phyloP scores from a whole-genome alignment of 768 basidiomycete species.

The Suillus tomentosus region DNA sequence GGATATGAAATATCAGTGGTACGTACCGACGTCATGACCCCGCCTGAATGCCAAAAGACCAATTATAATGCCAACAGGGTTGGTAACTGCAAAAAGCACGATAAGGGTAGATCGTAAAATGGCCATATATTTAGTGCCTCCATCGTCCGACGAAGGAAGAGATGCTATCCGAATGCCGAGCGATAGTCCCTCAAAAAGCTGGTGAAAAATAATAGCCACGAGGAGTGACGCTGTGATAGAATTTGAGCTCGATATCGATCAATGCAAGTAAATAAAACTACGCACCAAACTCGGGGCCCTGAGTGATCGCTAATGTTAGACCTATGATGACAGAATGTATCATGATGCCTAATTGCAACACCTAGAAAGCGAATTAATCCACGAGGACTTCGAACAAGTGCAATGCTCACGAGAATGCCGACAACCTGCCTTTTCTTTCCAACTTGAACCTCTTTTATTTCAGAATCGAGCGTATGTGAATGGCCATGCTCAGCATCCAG shows the following conservation, averaged over 20 bases:
- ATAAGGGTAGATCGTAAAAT: constrained; percentile 57
- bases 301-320: constrained; percentile 69
- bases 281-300: constrained; percentile 72
- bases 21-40: constrained; percentile 32
- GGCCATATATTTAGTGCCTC: constrained; percentile 23
- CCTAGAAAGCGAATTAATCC: constrained; percentile 39
- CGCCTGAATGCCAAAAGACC: constrained; percentile 53
- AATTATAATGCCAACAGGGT: constrained; percentile 65
- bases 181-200: constrained; percentile 82
- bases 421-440: constrained; percentile 68
- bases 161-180: constrained; percentile 79
- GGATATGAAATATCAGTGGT: constrained; percentile 5
- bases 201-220: constrained; percentile 78
- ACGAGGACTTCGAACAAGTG: neutral
- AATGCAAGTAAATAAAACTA: constrained; percentile 17
- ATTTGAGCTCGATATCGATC: neutral
- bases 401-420: constrained; percentile 59
- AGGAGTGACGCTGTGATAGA: constrained; percentile 59
- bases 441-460: constrained; percentile 34
- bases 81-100: constrained; percentile 70
- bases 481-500: constrained; percentile 11
- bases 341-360: constrained; percentile 85
- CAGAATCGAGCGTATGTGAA: constrained; percentile 13
- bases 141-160: constrained; percentile 46
- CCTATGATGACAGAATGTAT: constrained; percentile 82